Base-by-base conservation (phyloP, 176 grass and related monocot species). In the Coix lacrymajobi region DNA sequence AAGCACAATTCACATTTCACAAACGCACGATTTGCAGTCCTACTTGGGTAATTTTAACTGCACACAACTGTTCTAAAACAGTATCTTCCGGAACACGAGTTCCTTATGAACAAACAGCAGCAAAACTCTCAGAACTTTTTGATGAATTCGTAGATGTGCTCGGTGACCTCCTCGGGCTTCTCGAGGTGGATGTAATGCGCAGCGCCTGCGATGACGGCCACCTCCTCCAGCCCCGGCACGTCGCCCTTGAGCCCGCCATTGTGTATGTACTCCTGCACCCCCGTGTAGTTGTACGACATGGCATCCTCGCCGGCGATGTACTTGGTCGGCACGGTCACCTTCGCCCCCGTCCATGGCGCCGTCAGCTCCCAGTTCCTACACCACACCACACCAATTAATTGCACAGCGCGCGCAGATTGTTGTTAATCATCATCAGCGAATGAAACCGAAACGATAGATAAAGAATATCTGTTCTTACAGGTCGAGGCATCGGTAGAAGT, bases 401-500 rank as follows among this genome's bases (percentile, higher is more conserved):
- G 33, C 33, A 33, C 33, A 33, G 33, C 33, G 4, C 33, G 4
- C 33, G 4, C 45, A 48, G 14, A 46, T 46, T 16, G 17, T 17
- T 48, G 15, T 48, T 48, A 16, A 45, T 15, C 43, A 3, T 15
- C 43, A 45, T 3, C 13, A n/a, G n/a, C n/a, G n/a, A n/a, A n/a
- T n/a, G 43, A 15, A 45, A 45, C 11, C 3, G 3, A 44, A 13
- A 44, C 41, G 41, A 44, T 15, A 4, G 11, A 5, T n/a, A n/a
- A n/a, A n/a, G n/a, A n/a, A n/a, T n/a, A 14, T 14, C 1, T 45
- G 45, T 32, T 65, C 90, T 79, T 85, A 94, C 88, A 90, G 72
- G 49, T 94, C 79, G 20, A 94, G 38, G 75, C 88, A 94, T 9
- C 88, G 92, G 87, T 84, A 86, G 26, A 76, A 91, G 68, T 94